These are phyloP conservation scores for Pythium graminicola DNA, from an alignment of 352 stramenopile genomes.

Conservation along the genomic window DNA sequence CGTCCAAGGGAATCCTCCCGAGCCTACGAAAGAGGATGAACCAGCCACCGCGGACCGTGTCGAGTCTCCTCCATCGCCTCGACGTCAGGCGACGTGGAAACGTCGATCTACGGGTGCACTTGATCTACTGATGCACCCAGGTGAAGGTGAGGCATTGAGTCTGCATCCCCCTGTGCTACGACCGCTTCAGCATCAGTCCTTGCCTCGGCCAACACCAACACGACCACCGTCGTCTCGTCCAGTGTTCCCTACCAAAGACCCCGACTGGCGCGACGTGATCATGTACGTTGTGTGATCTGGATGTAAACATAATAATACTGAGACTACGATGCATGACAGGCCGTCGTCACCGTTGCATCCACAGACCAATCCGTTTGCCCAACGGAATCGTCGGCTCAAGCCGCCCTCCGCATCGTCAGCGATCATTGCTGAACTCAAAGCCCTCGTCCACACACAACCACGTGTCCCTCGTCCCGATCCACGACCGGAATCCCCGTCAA, in stretches of 20 bases:
- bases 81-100: slow-evolving; percentile 1
- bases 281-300: slow-evolving; percentile 9
- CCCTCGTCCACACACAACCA: slow-evolving; percentile 4
- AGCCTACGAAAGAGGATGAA: neutral
- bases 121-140: too few species aligned
- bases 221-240: slow-evolving; percentile 14
- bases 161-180: slow-evolving; percentile 20
- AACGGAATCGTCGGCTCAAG: slow-evolving; percentile 5
- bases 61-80: neutral
- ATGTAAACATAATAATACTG: neutral
- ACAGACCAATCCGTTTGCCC: neutral
- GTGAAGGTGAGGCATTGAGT: too few species aligned
- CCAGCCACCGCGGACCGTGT: neutral
- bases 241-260: slow-evolving; percentile 14
- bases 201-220: neutral
- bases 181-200: slow-evolving; percentile 5
- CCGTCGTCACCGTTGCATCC: slow-evolving; percentile 11
- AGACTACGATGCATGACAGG: slow-evolving; percentile 12
- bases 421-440: slow-evolving; percentile 20
- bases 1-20: too few species aligned
- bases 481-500: neutral
- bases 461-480: neutral
- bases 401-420: neutral
- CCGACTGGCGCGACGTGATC: slow-evolving; percentile 24
- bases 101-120: neutral